Evolutionary conservation across 2,329 filamentous ascomycete species (phyloP).

Genomic region (Diaporthe sp.): DNA sequence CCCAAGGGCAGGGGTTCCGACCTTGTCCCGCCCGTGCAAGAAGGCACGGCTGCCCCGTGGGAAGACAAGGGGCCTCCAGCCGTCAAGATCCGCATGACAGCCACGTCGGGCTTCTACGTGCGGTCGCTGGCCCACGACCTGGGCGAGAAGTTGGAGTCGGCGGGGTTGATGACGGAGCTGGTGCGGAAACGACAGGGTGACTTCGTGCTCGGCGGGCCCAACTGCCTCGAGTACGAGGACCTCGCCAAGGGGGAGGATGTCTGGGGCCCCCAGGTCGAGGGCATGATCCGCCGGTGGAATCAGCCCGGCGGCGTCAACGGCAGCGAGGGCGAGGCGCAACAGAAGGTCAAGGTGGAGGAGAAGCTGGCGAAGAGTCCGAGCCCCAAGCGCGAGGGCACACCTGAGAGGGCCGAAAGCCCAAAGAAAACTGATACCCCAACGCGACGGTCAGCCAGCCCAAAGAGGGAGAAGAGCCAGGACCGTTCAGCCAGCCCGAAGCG

Average conservation of each 20-base stretch:
- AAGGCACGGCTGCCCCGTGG: slow-evolving; percentile 68
- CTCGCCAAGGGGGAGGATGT: slow-evolving; percentile 81
- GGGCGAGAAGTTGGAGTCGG: slow-evolving; percentile 83
- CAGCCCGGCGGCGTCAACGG: slow-evolving; percentile 42
- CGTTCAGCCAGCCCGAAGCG: slow-evolving; percentile 10
- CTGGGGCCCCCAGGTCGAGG: slow-evolving; percentile 83
- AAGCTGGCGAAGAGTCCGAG: slow-evolving; percentile 31
- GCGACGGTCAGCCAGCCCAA: slow-evolving; percentile 1
- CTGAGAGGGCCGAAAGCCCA: slow-evolving; percentile 15
- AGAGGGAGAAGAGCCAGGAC: slow-evolving; percentile 1
- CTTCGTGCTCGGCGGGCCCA: slow-evolving; percentile 78
- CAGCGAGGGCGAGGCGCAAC: slow-evolving; percentile 40
- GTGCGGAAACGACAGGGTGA: slow-evolving; percentile 85
- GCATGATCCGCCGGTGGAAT: slow-evolving; percentile 60
- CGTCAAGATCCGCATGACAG: slow-evolving; percentile 87
- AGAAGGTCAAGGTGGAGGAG: slow-evolving; percentile 38
- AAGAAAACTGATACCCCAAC: background rate
- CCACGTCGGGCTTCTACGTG: slow-evolving; percentile 97
- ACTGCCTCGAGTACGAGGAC: slow-evolving; percentile 84
- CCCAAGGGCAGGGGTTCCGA: slow-evolving; percentile 64
- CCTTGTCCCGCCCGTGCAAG: slow-evolving; percentile 63
- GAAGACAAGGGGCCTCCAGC: slow-evolving; percentile 78
- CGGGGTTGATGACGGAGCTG: slow-evolving; percentile 88
- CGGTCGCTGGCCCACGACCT: slow-evolving; percentile 94
- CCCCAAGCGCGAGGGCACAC: slow-evolving; percentile 21